Percentiles rank a stretch among this genome's conserved stretches.
These are phyloP conservation scores for Aspergillus sclerotioniger DNA, from an alignment of 495 filamentous ascomycete species.

Conservation along the genomic window DNA sequence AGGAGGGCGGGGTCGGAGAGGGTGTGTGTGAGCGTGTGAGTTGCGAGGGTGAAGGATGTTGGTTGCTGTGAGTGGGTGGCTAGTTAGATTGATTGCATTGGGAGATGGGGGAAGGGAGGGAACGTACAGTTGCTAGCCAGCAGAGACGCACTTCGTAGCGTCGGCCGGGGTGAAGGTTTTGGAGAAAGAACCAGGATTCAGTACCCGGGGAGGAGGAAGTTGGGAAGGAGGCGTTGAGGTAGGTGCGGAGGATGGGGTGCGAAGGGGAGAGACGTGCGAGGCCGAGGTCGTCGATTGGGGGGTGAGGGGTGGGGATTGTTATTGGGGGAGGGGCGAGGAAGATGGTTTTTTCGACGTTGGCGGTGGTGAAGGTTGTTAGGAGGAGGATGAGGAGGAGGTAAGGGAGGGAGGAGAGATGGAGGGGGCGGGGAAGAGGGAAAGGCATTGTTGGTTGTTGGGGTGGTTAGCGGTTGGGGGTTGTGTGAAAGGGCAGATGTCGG, in stretches of 20 bases:
- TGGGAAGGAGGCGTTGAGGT: conserved; percentile 66
- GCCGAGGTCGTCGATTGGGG: conserved; percentile 61
- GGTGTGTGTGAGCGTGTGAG: conserved; percentile 56
- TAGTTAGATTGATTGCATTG: not conserved
- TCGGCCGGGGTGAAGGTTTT: conserved; percentile 65
- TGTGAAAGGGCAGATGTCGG: not conserved
- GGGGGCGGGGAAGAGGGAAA: not conserved
- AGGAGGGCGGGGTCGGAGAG: conserved; percentile 61
- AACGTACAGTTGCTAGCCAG: conserved; percentile 86
- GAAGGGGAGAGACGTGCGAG: conserved; percentile 62
- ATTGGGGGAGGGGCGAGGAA: conserved; percentile 68
- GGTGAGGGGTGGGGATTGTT: conserved; percentile 52
- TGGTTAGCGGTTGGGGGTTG: not conserved
- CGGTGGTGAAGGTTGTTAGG: conserved; percentile 36
- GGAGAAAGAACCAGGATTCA: conserved; percentile 80
- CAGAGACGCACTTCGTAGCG: conserved; percentile 92
- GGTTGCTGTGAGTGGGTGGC: conserved; percentile 64
- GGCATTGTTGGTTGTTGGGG: conserved; percentile 11
- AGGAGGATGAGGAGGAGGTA: conserved; percentile 29
- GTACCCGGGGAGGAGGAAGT: conserved; percentile 53
- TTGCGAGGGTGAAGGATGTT: conserved; percentile 70
- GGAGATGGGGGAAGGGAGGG: conserved; percentile 1
- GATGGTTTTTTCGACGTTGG: conserved; percentile 89
- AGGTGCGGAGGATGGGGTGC: conserved; percentile 54
- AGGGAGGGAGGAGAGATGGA: conserved; percentile 19